Conservation (phyloP, 208 protist genomes). For the Trichomonas vaginalis region DNA sequence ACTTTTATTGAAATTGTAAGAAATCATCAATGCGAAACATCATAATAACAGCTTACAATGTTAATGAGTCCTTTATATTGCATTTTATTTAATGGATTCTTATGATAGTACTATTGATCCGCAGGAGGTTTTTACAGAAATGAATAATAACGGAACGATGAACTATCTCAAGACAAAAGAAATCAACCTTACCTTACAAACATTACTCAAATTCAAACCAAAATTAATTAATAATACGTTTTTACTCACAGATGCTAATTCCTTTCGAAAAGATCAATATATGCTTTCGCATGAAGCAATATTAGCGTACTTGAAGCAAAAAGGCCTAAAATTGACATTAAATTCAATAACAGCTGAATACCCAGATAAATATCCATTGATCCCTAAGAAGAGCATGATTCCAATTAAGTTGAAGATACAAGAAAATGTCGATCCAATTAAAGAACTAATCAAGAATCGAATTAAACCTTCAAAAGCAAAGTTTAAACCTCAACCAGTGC, state of each 20-base stretch:
- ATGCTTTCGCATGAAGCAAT: neutral
- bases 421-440: neutral
- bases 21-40: no score
- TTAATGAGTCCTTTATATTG: no score
- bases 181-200: neutral
- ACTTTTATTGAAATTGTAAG: no score
- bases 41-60: no score
- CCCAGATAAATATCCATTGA: neutral
- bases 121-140: neutral
- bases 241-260: neutral
- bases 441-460: neutral
- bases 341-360: neutral
- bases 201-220: neutral
- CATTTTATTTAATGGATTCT: no score
- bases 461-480: neutral
- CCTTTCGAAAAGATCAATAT: neutral
- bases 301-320: neutral
- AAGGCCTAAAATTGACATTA: neutral
- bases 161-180: neutral
- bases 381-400: neutral
- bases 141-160: neutral
- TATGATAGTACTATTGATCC: no score
- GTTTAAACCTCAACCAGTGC: neutral
- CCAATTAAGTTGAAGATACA: neutral
- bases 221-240: neutral